Conservation (phyloP, 2,329 filamentous ascomycete genomes). For the Diaporthe sp. region DNA sequence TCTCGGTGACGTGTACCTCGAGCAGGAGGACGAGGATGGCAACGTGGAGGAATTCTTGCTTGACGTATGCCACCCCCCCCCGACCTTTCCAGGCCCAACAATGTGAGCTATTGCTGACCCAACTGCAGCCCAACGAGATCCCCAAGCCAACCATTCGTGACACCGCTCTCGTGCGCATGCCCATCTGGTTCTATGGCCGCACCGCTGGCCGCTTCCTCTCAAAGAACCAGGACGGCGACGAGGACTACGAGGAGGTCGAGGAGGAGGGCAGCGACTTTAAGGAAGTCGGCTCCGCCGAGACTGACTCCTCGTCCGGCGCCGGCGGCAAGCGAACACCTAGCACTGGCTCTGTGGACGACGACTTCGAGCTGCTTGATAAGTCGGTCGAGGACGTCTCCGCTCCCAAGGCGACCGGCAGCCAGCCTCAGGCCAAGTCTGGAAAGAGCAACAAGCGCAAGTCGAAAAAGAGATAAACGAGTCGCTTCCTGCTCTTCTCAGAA, state of each 20-base stretch:
- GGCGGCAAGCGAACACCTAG: slow-evolving; percentile 64
- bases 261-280: slow-evolving; percentile 46
- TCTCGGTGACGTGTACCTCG: slow-evolving; percentile 92
- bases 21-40: slow-evolving; percentile 91
- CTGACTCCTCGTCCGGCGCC: slow-evolving; percentile 61
- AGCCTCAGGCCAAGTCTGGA: slow-evolving; percentile 50
- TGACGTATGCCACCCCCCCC: slow-evolving; percentile 75
- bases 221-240: slow-evolving; percentile 51
- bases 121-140: slow-evolving; percentile 80
- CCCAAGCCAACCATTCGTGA: slow-evolving; percentile 81
- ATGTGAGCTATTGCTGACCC: slow-evolving; percentile 35
- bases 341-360: slow-evolving; percentile 70
- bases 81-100: too few species aligned
- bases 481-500: slow-evolving; percentile 3
- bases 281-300: slow-evolving; percentile 51
- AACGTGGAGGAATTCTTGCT: slow-evolving; percentile 86
- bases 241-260: slow-evolving; percentile 53
- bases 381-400: slow-evolving; percentile 67
- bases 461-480: slow-evolving; percentile 63
- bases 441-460: slow-evolving; percentile 59
- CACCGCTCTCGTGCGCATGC: slow-evolving; percentile 85
- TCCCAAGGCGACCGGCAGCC: slow-evolving; percentile 63
- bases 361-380: slow-evolving; percentile 75
- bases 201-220: slow-evolving; percentile 65
- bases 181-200: slow-evolving; percentile 77